Evolutionary conservation across 2,329 filamentous ascomycete genomes (phyloP).

Genomic region (Diaporthe sp.): DNA sequence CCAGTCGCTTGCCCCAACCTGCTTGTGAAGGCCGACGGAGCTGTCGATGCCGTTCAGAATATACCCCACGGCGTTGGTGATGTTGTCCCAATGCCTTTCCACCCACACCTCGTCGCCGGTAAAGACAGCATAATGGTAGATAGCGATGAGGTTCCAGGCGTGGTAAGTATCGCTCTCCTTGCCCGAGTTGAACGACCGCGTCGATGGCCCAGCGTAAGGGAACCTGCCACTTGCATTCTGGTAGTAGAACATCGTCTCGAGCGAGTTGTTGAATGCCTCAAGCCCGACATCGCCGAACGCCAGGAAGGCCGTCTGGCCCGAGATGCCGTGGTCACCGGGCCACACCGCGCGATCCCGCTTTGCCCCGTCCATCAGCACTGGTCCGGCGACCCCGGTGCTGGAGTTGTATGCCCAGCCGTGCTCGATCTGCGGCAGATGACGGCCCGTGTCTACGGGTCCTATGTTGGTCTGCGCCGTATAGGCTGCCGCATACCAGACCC

Average conservation of each 20-base stretch:
- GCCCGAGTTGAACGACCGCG: slow-evolving; percentile 17
- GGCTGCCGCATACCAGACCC: slow-evolving; percentile 55
- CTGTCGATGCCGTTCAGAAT: slow-evolving; percentile 60
- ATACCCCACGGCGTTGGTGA: background rate
- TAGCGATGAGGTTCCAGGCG: slow-evolving; percentile 13
- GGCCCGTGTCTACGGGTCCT: slow-evolving; percentile 24
- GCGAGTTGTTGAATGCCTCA: slow-evolving; percentile 62
- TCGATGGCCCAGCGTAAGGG: slow-evolving; percentile 61
- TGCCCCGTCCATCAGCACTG: slow-evolving; percentile 57
- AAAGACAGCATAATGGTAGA: slow-evolving; percentile 14
- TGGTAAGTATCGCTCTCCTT: slow-evolving; percentile 23
- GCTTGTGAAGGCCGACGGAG: slow-evolving; percentile 26
- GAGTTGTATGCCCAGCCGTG: slow-evolving; percentile 44
- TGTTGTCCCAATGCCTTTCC: background rate
- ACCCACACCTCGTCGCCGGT: slow-evolving; percentile 1
- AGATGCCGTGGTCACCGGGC: slow-evolving; percentile 73
- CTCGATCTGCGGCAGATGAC: slow-evolving; percentile 24
- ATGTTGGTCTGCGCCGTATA: slow-evolving; percentile 53
- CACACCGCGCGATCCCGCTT: slow-evolving; percentile 64
- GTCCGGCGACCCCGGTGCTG: slow-evolving; percentile 48
- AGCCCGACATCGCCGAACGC: slow-evolving; percentile 64
- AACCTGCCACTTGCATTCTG: slow-evolving; percentile 54
- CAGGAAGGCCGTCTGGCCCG: slow-evolving; percentile 66
- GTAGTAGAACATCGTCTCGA: slow-evolving; percentile 62
- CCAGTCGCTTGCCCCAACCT: slow-evolving; percentile 44